Base-by-base conservation (phyloP, 768 basidiomycete genomes). In the Kwoniella newhampshirensis region DNA sequence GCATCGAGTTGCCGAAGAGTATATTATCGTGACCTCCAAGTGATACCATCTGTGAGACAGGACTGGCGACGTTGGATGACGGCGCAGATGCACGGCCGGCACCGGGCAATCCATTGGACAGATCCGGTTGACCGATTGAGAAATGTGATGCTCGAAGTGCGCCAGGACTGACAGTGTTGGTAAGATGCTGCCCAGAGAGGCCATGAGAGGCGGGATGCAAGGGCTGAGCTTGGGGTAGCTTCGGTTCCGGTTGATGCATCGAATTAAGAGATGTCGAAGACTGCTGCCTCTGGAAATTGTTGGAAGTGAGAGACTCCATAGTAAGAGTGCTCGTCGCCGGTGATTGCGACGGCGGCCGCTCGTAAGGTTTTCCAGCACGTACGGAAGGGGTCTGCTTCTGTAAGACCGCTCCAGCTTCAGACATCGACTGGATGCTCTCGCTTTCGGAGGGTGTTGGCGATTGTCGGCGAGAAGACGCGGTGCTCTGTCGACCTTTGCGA, bases 401-500 rank as follows among this genome's bases (percentile, higher is more conserved):
- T 23, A 67, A 32, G 2, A 68, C 47, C 0, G 71, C 64, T 4
- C 68, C 71, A 21, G 64, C 68, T 46, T 67, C 71, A 5, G 71
- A 69, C n/a, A 69, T 37, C 32, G 32, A 67, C 18, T 69, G 67
- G n/a, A 67, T 60, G 40, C 64, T 66, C 36, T 73, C 71, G 28
- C 46, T 67, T 23, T 73, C 71, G 1, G 70, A 70, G 7, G 66
- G 64, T 15, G 59, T 62, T 7, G 71, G 68, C 2, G 71, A 73
- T 37, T 63, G 63, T 18, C 63, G 50, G 20, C 61, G 40, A 2
- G 64, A 66, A 11, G 71, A 73, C 4, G 67, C 63, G 28, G 58
- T 59, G 51, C 63, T 73, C 32, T 51, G 65, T 40, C 57, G 62
- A 13, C 60, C 67, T 58, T 64, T 68, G 17, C 64, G 56, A 41